Evolutionary conservation across 345 rosid genomes (phyloP).

Genomic region (Bruguiera gymnorhiza): DNA sequence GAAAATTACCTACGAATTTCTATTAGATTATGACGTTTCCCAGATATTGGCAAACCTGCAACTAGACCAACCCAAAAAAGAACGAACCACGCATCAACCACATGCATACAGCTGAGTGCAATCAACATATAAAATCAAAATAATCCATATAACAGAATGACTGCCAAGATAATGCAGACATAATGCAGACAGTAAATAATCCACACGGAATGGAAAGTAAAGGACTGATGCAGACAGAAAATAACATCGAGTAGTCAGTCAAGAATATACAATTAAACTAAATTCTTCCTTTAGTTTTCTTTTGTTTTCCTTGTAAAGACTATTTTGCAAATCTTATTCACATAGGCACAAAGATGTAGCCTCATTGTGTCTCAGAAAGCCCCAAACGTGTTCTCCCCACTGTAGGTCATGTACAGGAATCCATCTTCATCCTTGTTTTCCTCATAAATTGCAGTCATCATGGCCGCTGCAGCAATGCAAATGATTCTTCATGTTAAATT

Average conservation of each 20-base stretch:
- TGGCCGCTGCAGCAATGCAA: slow-evolving; percentile 53
- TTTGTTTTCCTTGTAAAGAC: not conserved
- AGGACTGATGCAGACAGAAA: not conserved
- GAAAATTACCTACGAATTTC: too few relatives aligned
- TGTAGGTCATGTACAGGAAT: slow-evolving; percentile 96
- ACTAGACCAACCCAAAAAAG: too few relatives aligned
- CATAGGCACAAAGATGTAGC: slow-evolving; percentile 7
- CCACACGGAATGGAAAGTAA: not conserved
- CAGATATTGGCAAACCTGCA: too few relatives aligned
- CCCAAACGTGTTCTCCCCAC: slow-evolving; percentile 97
- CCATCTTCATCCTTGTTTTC: slow-evolving; percentile 98
- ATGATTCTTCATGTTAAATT: not conserved
- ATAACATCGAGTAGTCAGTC: not conserved
- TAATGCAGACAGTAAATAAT: not conserved
- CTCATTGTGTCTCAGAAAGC: slow-evolving; percentile 24
- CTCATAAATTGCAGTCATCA: slow-evolving; percentile 95
- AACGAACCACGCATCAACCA: too few relatives aligned
- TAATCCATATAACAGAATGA: too few relatives aligned
- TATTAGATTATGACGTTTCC: too few relatives aligned
- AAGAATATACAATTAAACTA: slow-evolving; percentile 35
- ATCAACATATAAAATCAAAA: too few relatives aligned
- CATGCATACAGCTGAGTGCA: too few relatives aligned
- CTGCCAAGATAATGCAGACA: not conserved
- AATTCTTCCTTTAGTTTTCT: not conserved
- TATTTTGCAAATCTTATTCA: not conserved